Base-by-base conservation (phyloP, 2,329 filamentous ascomycete genomes). In the Fusarium sacchari region DNA sequence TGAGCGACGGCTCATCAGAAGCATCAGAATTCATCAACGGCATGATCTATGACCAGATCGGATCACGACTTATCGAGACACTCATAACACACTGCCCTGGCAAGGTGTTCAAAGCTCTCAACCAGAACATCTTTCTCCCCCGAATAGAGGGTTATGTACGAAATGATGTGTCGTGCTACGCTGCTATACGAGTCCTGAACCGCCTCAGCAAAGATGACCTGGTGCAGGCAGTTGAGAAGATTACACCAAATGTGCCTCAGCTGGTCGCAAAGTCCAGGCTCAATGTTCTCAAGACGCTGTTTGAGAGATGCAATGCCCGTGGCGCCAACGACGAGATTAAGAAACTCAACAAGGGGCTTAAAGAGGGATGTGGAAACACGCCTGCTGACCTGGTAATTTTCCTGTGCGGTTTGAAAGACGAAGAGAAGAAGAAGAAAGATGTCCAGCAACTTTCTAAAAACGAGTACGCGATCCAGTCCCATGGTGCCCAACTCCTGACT, bases 91-190 rank as follows among this genome's bases (percentile, higher is more conserved):
- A 93, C 79, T 90, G 92, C 22, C 95, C 96, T 0, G 95, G 94
- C 47, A 97, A 96, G 82, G 84, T 95, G 39, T 99, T 98, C 89
- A 98, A 97, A 82, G 89, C 90, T 20, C 87, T 99, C 11, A 96
- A 97, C 83, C 90, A 88, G 65, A 91, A 92, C 74, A 90, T 95
- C 73, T 93, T 98, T 82, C 92, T 92, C 69, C 91, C 93, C 20
- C 90, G 94, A 32, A 93, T 98, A 77, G 91, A 91, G 28, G 93
- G 90, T 43, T 88, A 97, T 67, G 90, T 96, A 11, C 92, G 95
- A 65, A 98, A 98, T 80, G 95, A 97, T 77, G 93, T 95, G 55
- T 95, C 96, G 11, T 93, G 91, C 30, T 98, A 97, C 79, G 93
- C 97, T 2, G 94, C 94, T 26, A 93, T 95, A 75, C 90, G 91